Percentiles rank a stretch among this genome's conserved stretches.
Conservation (phyloP, 176 grass and related monocot species). For the Triticum monococcum region DNA sequence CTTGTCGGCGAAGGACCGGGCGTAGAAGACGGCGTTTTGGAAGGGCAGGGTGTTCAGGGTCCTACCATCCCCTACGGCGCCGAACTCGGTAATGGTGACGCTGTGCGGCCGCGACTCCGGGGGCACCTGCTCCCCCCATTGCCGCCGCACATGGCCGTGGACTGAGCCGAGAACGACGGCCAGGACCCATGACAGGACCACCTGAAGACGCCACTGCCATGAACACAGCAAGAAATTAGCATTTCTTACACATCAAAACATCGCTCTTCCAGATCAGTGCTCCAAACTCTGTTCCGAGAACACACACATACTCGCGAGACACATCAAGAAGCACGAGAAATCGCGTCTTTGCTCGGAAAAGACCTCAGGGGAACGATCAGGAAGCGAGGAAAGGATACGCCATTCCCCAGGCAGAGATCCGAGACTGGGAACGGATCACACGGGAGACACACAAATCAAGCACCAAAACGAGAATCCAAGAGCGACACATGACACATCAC, state of each 20-base stretch:
- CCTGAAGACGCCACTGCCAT: conserved; percentile 48
- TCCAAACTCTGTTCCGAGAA: not conserved
- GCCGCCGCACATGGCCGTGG: conserved; percentile 20
- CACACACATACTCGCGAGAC: not conserved
- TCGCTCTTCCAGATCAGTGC: conserved; percentile 13
- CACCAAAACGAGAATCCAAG: conserved; percentile 30
- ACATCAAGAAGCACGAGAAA: not conserved
- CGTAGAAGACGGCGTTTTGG: conserved; percentile 94
- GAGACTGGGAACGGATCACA: conserved; percentile 17
- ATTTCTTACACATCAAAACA: not conserved
- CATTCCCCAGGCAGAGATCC: conserved; percentile 34
- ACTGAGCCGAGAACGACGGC: conserved; percentile 15
- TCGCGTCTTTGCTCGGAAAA: conserved; percentile 17
- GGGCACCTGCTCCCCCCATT: conserved; percentile 15
- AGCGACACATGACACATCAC: not conserved
- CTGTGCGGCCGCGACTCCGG: conserved; percentile 65
- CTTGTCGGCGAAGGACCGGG: conserved; percentile 84
- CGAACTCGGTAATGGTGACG: conserved; percentile 92
- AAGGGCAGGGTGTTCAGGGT: conserved; percentile 82
- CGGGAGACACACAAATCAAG: conserved; percentile 17
- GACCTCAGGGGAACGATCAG: conserved; percentile 29
- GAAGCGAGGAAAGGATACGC: conserved; percentile 24
- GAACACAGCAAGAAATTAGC: conserved; percentile 23
- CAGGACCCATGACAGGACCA: conserved; percentile 45
- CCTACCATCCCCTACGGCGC: conserved; percentile 78